These are phyloP conservation scores for Lachnellula hyalina DNA, from an alignment of 2,329 filamentous ascomycete genomes.

Conservation along the genomic window DNA sequence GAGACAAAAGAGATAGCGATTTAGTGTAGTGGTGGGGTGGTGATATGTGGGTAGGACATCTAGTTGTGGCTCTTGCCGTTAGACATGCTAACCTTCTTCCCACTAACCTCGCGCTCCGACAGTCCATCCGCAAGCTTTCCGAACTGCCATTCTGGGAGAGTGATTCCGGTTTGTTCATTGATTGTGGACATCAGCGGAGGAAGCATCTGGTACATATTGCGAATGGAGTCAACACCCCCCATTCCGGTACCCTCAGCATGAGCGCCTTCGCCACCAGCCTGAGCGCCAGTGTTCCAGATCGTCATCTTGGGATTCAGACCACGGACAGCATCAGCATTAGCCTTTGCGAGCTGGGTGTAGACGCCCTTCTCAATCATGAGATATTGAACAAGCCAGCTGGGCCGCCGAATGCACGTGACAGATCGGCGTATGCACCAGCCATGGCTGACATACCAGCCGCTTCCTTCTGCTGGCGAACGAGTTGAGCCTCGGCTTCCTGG, in stretches of 20 bases:
- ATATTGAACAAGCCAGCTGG: constrained; percentile 73
- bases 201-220: constrained; percentile 79
- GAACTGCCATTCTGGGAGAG: constrained; percentile 71
- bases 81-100: constrained; percentile 9
- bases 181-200: constrained; percentile 81
- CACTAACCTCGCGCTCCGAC: constrained; percentile 18
- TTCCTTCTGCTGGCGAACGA: constrained; percentile 61
- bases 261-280: constrained; percentile 33
- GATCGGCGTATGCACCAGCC: constrained; percentile 72
- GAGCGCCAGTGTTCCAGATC: constrained; percentile 75
- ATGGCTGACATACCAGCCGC: constrained; percentile 73
- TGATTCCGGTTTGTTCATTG: constrained; percentile 82
- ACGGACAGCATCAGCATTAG: constrained; percentile 69
- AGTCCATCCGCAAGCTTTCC: constrained; percentile 40
- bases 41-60: neutral
- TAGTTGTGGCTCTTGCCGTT: neutral
- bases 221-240: constrained; percentile 59
- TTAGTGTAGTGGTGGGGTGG: neutral
- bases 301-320: constrained; percentile 86
- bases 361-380: constrained; percentile 83
- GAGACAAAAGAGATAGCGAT: neutral
- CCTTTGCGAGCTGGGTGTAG: constrained; percentile 70
- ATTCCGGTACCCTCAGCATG: constrained; percentile 39
- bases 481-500: constrained; percentile 53
- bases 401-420: constrained; percentile 69